phyloP scores from a whole-genome alignment of 805 yeast genomes.

The Clavispora asparagi region DNA sequence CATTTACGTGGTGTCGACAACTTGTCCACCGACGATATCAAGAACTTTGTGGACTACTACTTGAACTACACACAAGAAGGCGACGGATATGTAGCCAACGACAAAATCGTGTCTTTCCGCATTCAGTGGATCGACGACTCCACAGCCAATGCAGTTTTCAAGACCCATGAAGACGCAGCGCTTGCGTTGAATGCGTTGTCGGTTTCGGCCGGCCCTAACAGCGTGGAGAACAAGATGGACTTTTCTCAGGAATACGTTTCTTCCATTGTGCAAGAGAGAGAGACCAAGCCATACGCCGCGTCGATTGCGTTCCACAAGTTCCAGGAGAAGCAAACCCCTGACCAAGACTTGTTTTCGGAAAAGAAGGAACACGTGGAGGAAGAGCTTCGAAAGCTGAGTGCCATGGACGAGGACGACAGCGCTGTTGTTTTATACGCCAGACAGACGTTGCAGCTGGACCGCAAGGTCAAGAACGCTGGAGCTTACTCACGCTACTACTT shows the following conservation, averaged over 20 bases:
- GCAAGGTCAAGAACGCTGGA: constrained; percentile 52
- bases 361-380: constrained; percentile 6
- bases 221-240: background rate
- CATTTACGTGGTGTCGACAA: constrained; percentile 59
- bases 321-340: constrained; percentile 3
- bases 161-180: constrained; percentile 36
- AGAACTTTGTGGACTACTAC: constrained; percentile 47
- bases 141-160: constrained; percentile 51
- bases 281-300: constrained; percentile 36
- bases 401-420: constrained; percentile 37
- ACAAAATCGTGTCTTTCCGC: constrained; percentile 32
- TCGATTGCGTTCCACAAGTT: constrained; percentile 29
- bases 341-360: constrained; percentile 9
- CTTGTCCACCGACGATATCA: constrained; percentile 55
- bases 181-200: constrained; percentile 34
- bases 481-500: constrained; percentile 60
- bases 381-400: constrained; percentile 8
- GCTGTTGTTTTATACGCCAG: constrained; percentile 39
- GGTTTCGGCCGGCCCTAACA: constrained; percentile 9
- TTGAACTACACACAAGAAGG: constrained; percentile 23
- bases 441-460: constrained; percentile 49
- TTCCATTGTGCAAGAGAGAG: constrained; percentile 31
- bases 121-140: constrained; percentile 68
- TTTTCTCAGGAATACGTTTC: constrained; percentile 17
- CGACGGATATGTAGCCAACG: constrained; percentile 18